Conservation (phyloP, 352 stramenopile species). For the Phytophthora meadii region DNA sequence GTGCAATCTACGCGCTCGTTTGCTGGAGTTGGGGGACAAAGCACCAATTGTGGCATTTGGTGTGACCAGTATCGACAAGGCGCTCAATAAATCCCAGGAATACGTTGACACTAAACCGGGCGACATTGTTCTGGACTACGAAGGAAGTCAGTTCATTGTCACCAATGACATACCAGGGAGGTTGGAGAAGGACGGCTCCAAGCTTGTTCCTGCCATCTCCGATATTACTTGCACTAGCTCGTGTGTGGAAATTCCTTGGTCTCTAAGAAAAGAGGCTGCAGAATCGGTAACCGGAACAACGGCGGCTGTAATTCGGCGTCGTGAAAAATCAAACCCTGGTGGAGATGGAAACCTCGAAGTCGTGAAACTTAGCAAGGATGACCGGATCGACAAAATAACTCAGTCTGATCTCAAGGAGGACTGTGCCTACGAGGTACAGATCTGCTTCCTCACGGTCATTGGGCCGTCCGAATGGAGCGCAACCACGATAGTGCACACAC, state of each 20-base stretch:
- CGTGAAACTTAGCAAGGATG: background rate
- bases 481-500: background rate
- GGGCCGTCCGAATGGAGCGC: background rate
- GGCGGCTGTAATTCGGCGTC: background rate
- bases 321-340: background rate
- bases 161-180: background rate
- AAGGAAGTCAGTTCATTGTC: background rate
- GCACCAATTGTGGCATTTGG: background rate
- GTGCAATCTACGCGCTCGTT: background rate
- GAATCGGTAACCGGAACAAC: background rate
- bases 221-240: background rate
- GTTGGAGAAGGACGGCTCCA: background rate
- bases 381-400: background rate
- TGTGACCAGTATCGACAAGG: background rate
- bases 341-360: background rate
- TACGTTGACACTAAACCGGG: background rate
- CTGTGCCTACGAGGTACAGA: conserved; percentile 1
- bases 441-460: background rate
- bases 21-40: background rate
- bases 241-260: conserved; percentile 2
- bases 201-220: background rate
- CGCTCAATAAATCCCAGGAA: background rate
- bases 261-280: background rate
- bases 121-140: background rate
- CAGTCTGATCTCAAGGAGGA: background rate